phyloP scores from a whole-genome alignment of 1,284 basidiomycete species.

The Cryptococcus sp. region DNA sequence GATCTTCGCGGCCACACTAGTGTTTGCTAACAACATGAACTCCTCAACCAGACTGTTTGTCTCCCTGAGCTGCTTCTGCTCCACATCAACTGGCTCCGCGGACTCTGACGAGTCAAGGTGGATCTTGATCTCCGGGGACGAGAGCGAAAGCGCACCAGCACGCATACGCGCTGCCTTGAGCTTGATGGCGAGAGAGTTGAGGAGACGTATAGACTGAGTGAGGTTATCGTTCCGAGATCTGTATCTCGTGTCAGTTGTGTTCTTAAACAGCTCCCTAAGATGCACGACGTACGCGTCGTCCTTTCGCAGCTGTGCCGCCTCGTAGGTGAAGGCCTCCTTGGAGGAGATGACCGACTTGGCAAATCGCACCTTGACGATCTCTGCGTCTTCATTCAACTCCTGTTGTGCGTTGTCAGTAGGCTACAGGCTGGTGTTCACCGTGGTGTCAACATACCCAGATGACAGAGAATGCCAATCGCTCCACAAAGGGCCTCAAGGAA shows the following conservation, averaged over 20 bases:
- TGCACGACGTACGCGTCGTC: slow-evolving; percentile 83
- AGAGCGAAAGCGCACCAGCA: slow-evolving; percentile 92
- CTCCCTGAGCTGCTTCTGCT: slow-evolving; percentile 88
- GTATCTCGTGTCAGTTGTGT: neutral
- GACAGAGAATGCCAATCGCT: slow-evolving; percentile 90
- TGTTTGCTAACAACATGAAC: slow-evolving; percentile 98
- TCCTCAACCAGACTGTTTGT: slow-evolving; percentile 98
- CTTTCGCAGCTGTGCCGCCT: slow-evolving; percentile 90
- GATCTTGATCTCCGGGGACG: slow-evolving; percentile 97
- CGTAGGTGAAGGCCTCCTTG: slow-evolving; percentile 96
- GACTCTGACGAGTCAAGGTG: slow-evolving; percentile 89
- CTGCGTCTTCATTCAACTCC: slow-evolving; percentile 80
- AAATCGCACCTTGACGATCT: slow-evolving; percentile 88
- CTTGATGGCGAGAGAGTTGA: slow-evolving; percentile 83
- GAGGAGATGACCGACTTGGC: slow-evolving; percentile 96
- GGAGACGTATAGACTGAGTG: slow-evolving; percentile 82
- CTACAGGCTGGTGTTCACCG: too few species aligned
- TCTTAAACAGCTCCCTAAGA: slow-evolving; percentile 11
- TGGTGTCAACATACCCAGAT: slow-evolving; percentile 72
- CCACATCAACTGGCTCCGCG: slow-evolving; percentile 93
- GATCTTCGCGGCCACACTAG: slow-evolving; percentile 87
- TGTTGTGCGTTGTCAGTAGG: slow-evolving; percentile 41
- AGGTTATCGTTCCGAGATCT: slow-evolving; percentile 76
- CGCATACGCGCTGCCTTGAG: slow-evolving; percentile 83
- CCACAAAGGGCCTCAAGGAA: slow-evolving; percentile 87